phyloP scores from a whole-genome alignment of 768 basidiomycete genomes.

The Pisolithus marmoratus region DNA sequence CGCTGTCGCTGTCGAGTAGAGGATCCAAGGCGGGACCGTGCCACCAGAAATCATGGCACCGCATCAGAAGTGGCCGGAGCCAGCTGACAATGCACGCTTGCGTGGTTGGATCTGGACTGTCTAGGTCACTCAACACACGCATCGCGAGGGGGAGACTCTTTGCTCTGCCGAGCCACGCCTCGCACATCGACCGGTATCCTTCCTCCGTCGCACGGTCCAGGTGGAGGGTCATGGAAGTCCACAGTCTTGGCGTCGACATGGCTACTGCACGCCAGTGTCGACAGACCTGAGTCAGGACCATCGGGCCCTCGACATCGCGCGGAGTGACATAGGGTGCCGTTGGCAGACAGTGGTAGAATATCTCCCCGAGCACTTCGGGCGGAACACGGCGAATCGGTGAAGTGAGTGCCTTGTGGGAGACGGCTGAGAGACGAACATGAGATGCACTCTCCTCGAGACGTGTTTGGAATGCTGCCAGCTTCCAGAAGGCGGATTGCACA shows the following conservation, averaged over 20 bases:
- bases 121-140: conserved; percentile 22
- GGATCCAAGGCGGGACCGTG: conserved; percentile 21
- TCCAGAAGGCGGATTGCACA: conserved; percentile 13
- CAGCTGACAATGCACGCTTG: conserved; percentile 11
- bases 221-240: conserved; percentile 23
- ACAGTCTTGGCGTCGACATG: conserved; percentile 26
- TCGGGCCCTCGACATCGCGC: conserved; percentile 12
- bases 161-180: conserved; percentile 24
- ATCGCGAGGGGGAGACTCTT: conserved; percentile 21
- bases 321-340: conserved; percentile 21
- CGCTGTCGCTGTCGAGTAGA: conserved; percentile 7
- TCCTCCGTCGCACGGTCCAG: conserved; percentile 9
- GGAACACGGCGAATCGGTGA: conserved; percentile 18
- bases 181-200: conserved; percentile 14
- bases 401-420: conserved; percentile 18
- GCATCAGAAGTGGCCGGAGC: conserved; percentile 18
- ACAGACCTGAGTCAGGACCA: conserved; percentile 25
- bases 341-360: conserved; percentile 25
- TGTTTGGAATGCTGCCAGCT: conserved; percentile 12
- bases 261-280: conserved; percentile 27
- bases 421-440: conserved; percentile 16
- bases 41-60: conserved; percentile 27
- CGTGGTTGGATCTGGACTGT: conserved; percentile 2
- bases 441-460: conserved; percentile 14
- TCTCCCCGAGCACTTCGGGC: conserved; percentile 26